Evolutionary conservation across 257 asterid genomes (phyloP), one percentile per base, ranked within the genome.

Genomic region (Solanum clarkiae): DNA sequence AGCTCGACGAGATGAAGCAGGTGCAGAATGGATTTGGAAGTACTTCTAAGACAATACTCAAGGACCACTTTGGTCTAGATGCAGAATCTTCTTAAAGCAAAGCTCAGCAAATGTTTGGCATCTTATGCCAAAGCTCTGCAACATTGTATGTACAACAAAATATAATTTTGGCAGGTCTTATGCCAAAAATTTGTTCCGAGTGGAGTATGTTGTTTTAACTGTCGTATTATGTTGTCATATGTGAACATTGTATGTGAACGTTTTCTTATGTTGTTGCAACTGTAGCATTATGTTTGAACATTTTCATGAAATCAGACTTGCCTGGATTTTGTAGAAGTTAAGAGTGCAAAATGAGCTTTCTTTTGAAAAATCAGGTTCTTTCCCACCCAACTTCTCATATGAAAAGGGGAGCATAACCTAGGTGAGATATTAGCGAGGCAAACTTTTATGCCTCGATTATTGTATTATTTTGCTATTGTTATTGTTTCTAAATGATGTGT

Each of bases 21-120:
- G 94, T 92, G 55, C 90, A 92, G 2, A 92, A 92, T 69, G 98
- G 98, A 82, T 94, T 93, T 26, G 98, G 96, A 85, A 90, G 90
- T 83, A 90, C 93, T 87, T 85, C 96, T 49, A 89, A 88, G 80
- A 88, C 55, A 24, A 91, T 88, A 81, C 96, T 93, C 69, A 81
- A 88, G 87, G 92, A 92, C 63, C 92, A 88, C 66, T 92, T 91
- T 86, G 89, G 88, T 85, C 70, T 91, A 13, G 94, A 88, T 45
- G 75, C 72, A 83, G 91, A 89, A 53, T 75, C 72, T 59, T 8
- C 45, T 15, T 60, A 11, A 70, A 56, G 7, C 32, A 24, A 70
- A 66, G 65, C 22, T 12, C 29, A 53, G 14, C 79, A 17, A 53
- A 69, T 54, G 26, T 17, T 47, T 57, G 24, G 18, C 15, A 59